A percentile compares a stretch with the other conserved stretches of the same genome.
Evolutionary conservation across 495 filamentous ascomycete species (phyloP).

Genomic region (Cercophora samala): DNA sequence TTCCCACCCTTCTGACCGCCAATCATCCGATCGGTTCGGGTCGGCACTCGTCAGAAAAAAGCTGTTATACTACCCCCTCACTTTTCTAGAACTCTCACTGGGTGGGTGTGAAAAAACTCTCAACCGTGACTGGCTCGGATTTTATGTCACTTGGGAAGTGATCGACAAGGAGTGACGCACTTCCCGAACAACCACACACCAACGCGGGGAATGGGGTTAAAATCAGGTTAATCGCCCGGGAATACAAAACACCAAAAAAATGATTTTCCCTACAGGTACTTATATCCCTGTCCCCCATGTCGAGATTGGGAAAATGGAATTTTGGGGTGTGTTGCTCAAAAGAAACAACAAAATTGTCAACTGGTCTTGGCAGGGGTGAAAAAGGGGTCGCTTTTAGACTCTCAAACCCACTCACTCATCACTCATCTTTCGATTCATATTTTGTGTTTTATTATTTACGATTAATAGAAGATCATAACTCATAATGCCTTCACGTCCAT

Average conservation of each 20-base stretch:
- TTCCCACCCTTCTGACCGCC: not conserved
- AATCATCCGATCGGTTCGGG: not conserved
- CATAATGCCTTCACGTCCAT: not conserved
- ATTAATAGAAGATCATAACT: not conserved
- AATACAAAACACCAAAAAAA: not conserved
- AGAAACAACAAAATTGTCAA: not conserved
- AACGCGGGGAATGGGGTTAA: not conserved
- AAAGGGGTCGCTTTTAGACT: not conserved
- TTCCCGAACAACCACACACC: not conserved
- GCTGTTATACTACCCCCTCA: not conserved
- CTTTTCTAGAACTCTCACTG: not conserved
- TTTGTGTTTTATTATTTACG: not conserved
- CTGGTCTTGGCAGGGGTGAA: not conserved
- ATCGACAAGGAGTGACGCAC: not conserved
- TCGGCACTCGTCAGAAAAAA: too few relatives aligned
- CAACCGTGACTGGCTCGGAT: not conserved
- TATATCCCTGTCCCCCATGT: too few relatives aligned
- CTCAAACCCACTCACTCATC: not conserved
- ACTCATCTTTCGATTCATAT: not conserved
- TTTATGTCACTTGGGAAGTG: not conserved
- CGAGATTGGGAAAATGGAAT: too few relatives aligned
- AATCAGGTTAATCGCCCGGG: not conserved
- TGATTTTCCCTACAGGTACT: too few relatives aligned
- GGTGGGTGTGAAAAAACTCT: not conserved
- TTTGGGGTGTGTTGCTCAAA: not conserved